Evolutionary conservation across 768 basidiomycete genomes (phyloP), one percentile per base, ranked within the genome.

Genomic region (Boletus sensibilis): DNA sequence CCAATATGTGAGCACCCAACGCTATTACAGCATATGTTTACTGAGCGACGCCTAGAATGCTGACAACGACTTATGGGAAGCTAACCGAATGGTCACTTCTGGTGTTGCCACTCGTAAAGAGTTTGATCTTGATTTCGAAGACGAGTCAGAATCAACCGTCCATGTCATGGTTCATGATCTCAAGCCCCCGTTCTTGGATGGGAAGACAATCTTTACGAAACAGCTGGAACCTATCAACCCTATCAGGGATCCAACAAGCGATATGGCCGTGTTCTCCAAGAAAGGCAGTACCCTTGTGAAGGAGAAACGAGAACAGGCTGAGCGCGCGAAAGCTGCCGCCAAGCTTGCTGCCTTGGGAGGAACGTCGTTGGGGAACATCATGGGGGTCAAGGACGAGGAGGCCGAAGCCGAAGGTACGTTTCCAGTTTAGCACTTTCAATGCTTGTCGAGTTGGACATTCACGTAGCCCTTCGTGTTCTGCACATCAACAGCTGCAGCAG

Each of bases 1-100:
- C 0, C 95, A 98, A 85, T 97, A 94, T 70, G 93, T 94, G 64
- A 64, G 90, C 77, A 5, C 1, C 5, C 16, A 18, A 34, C 20
- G 21, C 35, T 42, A 35, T 52, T 16, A 10, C 27, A 23, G 47
- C n/a, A 12, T 13, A 20, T 54, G 41, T 58, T 70, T 41, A 66
- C 64, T 68, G 29, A 64, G 34, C 10, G 60, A 41, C 7, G 20
- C 56, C 5, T 67, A 95, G 92, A 98, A 98, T 65, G 93, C 93
- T 23, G 97, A 99, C 72, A 98, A 97, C 65, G 97, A 99, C 66
- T 76, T 96, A 12, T 99, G 97, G 97, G 97, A 99, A 77, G 91
- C 91, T 9, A 98, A 98, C 68, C 91, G 96, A 67, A 95, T 99
- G 90, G 78, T 93, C 11, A 93, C 92, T 0, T 98, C 97, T 3